A percentile compares a stretch with the other conserved stretches of the same genome.
Conservation (phyloP, 495 filamentous ascomycete genomes). For the Thermochaetoides thermophila region DNA sequence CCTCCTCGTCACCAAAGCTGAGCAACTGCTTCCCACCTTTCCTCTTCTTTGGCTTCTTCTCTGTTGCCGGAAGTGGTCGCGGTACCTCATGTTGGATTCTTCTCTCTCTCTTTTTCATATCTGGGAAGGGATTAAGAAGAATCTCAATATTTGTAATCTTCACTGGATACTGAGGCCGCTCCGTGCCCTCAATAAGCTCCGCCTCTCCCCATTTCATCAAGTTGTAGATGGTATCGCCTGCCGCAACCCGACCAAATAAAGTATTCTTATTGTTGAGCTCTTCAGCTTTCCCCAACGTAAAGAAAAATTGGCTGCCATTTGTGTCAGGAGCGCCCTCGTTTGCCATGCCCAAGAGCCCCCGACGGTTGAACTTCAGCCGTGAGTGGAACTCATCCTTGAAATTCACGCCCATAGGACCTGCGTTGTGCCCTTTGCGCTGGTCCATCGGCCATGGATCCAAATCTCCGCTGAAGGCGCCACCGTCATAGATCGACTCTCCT, state of each 20-base stretch:
- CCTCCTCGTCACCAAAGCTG: conserved; percentile 84
- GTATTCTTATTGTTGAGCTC: conserved; percentile 85
- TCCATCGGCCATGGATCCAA: conserved; percentile 47
- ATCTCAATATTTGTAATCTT: conserved; percentile 70
- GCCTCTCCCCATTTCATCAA: conserved; percentile 80
- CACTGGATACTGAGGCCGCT: conserved; percentile 75
- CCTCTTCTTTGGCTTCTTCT: conserved; percentile 63
- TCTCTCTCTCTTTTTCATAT: conserved; percentile 59
- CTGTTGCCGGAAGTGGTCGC: conserved; percentile 18
- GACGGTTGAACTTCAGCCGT: conserved; percentile 79
- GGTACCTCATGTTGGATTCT: conserved; percentile 27
- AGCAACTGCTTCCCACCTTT: conserved; percentile 67
- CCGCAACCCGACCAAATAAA: conserved; percentile 79
- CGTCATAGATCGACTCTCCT: conserved; percentile 81
- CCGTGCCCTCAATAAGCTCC: conserved; percentile 65
- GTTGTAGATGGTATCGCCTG: conserved; percentile 94
- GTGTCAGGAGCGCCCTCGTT: conserved; percentile 58
- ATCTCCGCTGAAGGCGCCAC: conserved; percentile 55
- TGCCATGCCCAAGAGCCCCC: conserved; percentile 88
- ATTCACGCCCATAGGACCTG: conserved; percentile 38
- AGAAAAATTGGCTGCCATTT: conserved; percentile 93
- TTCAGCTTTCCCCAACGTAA: conserved; percentile 68
- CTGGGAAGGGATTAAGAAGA: conserved; percentile 77
- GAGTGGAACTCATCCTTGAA: conserved; percentile 87
- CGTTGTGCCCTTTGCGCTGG: conserved; percentile 41